Evolutionary conservation across 495 filamentous ascomycete genomes (phyloP), one percentile per base, ranked within the genome.

Genomic region (Hypoxylon perforatum): DNA sequence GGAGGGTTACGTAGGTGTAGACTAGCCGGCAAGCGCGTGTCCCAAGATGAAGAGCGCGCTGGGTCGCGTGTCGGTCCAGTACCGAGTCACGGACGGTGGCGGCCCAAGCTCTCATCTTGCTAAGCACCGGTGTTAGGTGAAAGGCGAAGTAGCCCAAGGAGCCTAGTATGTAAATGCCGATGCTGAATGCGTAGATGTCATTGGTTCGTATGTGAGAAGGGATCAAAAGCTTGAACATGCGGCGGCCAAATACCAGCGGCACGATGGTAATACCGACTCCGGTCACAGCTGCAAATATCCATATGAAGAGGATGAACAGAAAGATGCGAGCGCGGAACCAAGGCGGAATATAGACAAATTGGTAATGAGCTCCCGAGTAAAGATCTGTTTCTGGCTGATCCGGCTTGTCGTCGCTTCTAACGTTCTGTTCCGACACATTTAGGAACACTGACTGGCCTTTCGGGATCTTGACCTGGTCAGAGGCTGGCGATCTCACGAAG

Each of bases 121-220:
- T 57, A 48, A 85, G 75, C 51, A 81, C 80, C 0, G 78, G 67
- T n/a, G 76, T 78, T 14, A 83, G 74, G 68, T 89, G 85, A 56
- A 87, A 72, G 9, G 85, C 65, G 23, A 81, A 67, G 73, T 91
- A 94, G 12, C 83, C 77, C 12, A 85, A 69, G 4, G 85, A 84
- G 51, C 91, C 91, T 22, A 95, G 83, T 15, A 92, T 79, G 71
- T 93, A 94, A 57, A 94, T 82, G 17, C 95, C 95, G 36, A 92
- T 86, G 47, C 92, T 95, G 75, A 97, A 96, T 10, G 96, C 94
- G 74, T 99, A 98, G 35, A 99, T 89, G 74, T 99, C 95, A 75
- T 97, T 98, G 73, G 92, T 88, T 17, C 88, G 86, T 36, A 90
- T 81, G 42, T 89, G 81, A 15, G 78, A 73, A 14, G 91, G 90